Conservation (phyloP, 2,329 filamentous ascomycete species). For the Dactylellina leptospora region DNA sequence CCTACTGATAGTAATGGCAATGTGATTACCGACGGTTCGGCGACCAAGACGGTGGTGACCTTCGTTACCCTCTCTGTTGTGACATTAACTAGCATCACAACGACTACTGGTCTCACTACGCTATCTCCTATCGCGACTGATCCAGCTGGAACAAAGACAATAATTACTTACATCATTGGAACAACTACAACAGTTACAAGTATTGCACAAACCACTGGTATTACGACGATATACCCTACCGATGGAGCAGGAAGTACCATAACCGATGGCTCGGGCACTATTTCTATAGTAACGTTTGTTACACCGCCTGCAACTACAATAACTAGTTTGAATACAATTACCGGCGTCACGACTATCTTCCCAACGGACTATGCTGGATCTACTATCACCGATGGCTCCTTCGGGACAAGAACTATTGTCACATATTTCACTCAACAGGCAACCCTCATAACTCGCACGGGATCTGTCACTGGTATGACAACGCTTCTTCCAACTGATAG, state of each 20-base stretch:
- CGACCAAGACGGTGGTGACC: not conserved
- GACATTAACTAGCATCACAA: not conserved
- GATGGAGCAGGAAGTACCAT: not conserved
- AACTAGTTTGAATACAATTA: not conserved
- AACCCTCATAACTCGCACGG: not conserved
- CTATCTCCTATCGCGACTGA: not conserved
- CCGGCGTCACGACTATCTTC: not conserved
- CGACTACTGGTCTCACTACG: not conserved
- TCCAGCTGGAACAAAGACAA: not conserved
- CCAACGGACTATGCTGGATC: not conserved
- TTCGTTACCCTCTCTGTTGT: not conserved
- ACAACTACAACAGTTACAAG: not conserved
- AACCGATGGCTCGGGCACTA: not conserved
- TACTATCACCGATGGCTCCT: not conserved
- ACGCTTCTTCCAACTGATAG: not conserved
- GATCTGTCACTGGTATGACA: not conserved
- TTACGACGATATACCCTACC: not conserved
- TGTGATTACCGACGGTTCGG: not conserved
- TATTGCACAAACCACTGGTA: not conserved
- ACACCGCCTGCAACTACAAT: not conserved
- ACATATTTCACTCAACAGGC: not conserved
- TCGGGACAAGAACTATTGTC: not conserved
- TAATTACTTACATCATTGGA: not conserved
- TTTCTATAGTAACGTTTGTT: not conserved
- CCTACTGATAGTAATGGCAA: not conserved